A percentile compares a stretch with the other conserved stretches of the same genome.
These are phyloP conservation scores for Diaporthe citri DNA, from an alignment of 2,329 filamentous ascomycete genomes.

Conservation along the genomic window DNA sequence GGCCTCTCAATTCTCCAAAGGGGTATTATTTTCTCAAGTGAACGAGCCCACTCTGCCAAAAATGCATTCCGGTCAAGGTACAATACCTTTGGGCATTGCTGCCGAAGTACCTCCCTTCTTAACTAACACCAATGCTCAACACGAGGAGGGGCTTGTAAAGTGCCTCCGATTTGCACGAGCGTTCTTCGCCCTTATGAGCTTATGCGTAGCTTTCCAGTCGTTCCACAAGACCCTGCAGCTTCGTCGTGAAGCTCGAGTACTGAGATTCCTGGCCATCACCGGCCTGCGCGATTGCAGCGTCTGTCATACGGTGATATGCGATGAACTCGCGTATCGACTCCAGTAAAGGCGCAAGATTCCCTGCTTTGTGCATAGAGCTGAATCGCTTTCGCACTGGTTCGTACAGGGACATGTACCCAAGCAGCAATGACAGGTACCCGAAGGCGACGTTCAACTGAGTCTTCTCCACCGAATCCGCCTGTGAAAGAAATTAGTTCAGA, in stretches of 20 bases:
- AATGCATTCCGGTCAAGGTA: not conserved
- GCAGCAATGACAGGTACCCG: slow-evolving; percentile 86
- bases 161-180: not conserved
- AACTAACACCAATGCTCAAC: not conserved
- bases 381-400: slow-evolving; percentile 59
- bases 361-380: slow-evolving; percentile 55
- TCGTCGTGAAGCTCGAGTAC: slow-evolving; percentile 51
- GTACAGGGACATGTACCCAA: slow-evolving; percentile 82
- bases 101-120: not conserved
- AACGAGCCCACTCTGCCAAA: slow-evolving; percentile 18
- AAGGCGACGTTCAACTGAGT: slow-evolving; percentile 85
- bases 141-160: not conserved
- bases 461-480: slow-evolving; percentile 80
- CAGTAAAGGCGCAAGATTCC: slow-evolving; percentile 60
- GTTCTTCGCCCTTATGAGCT: slow-evolving; percentile 11
- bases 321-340: slow-evolving; percentile 69
- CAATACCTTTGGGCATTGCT: not conserved
- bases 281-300: slow-evolving; percentile 50
- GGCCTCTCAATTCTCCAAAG: slow-evolving; percentile 9
- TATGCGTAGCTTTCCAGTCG: slow-evolving; percentile 50
- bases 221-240: slow-evolving; percentile 55
- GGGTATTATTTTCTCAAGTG: slow-evolving; percentile 28
- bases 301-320: slow-evolving; percentile 63
- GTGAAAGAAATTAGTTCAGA: slow-evolving; percentile 43
- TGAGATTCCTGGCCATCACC: slow-evolving; percentile 47